Base-by-base conservation (phyloP, 495 filamentous ascomycete species). In the Aspergillus incahuasiensis region DNA sequence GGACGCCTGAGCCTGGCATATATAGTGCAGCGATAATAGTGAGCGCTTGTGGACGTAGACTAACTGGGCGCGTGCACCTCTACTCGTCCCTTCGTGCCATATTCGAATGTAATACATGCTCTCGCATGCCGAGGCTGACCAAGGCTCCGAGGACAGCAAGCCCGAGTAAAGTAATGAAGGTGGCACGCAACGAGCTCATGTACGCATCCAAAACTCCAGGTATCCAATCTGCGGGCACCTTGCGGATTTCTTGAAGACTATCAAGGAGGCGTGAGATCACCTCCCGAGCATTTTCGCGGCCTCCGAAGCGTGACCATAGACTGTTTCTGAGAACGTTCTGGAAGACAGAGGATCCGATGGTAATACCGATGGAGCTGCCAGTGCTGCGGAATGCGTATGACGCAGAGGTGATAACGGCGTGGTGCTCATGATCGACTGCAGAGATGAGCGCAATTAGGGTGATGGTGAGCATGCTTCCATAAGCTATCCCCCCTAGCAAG, bases 331-430 rank as follows among this genome's bases (percentile, higher is more conserved):
- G 55, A 1, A 74, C 64, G 35, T 94, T 94, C 64, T 95, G 90
- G 63, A 94, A 96, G 4, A 94, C 84, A 0, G 87, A 79, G 1
- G 82, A 84, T 5, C 87, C 86, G 47, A 92, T 70, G 0, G 90
- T 89, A 57, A 95, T 82, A 19, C 92, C 92, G 39, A 97, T 84
- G 0, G 89, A 91, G 25, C 83, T 83, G 7, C 92, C 92, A 0
- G 91, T 90, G 13, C 85, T 86, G 30, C 89, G 84, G 68, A 91
- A 92, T 3, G 87, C 86, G 60, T 90, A 96, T 0, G 84, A 90
- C 2, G 88, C 86, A 0, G 88, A 90, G 2, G 91, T 96, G 55
- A 91, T 82, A 34, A 94, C 86, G 6, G 92, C 91, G 63, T 96
- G 92, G 53, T 92, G 77, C 6, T 86, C 74, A 66, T 92, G 89